Evolutionary conservation across 2,329 filamentous ascomycete genomes (phyloP).

Genomic region (Amauroascus niger): DNA sequence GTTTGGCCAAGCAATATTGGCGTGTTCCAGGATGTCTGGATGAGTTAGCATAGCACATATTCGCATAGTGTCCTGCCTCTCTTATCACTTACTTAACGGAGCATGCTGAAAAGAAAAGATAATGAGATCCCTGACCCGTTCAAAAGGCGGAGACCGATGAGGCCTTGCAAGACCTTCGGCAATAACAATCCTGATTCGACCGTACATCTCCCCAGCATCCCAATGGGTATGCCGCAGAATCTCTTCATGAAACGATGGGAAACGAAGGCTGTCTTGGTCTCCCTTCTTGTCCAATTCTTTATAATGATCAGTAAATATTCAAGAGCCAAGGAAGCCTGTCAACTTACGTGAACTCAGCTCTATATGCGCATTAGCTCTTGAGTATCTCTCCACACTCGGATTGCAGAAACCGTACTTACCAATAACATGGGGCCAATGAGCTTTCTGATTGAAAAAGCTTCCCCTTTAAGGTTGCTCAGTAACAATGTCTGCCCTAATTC

Average conservation of each 20-base stretch:
- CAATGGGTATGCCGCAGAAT: slow-evolving; percentile 61
- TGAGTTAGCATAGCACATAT: not conserved
- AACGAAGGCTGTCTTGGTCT: slow-evolving; percentile 54
- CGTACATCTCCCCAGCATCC: slow-evolving; percentile 60
- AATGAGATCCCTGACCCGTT: slow-evolving; percentile 61
- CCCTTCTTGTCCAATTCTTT: slow-evolving; percentile 45
- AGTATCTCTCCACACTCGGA: not conserved
- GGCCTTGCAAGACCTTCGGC: slow-evolving; percentile 58
- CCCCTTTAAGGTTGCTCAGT: slow-evolving; percentile 37
- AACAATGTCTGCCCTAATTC: not conserved
- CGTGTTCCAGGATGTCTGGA: slow-evolving; percentile 61
- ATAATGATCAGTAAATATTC: slow-evolving; percentile 34
- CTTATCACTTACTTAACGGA: slow-evolving; percentile 52
- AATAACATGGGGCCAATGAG: slow-evolving; percentile 46
- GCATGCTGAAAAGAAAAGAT: slow-evolving; percentile 80
- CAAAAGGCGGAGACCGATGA: slow-evolving; percentile 44
- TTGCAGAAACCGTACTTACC: slow-evolving; percentile 30
- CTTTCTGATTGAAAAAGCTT: slow-evolving; percentile 45
- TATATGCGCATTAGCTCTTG: slow-evolving; percentile 16
- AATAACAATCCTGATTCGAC: slow-evolving; percentile 66
- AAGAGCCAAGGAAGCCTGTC: not conserved
- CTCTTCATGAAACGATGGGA: slow-evolving; percentile 62
- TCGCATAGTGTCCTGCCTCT: not conserved
- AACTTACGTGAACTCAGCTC: slow-evolving; percentile 31
- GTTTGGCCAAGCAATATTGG: slow-evolving; percentile 72